Percentiles rank a stretch among this genome's conserved stretches.
Conservation (phyloP, 371 early-diverging fungal species). For the Actinomucor elegans region DNA sequence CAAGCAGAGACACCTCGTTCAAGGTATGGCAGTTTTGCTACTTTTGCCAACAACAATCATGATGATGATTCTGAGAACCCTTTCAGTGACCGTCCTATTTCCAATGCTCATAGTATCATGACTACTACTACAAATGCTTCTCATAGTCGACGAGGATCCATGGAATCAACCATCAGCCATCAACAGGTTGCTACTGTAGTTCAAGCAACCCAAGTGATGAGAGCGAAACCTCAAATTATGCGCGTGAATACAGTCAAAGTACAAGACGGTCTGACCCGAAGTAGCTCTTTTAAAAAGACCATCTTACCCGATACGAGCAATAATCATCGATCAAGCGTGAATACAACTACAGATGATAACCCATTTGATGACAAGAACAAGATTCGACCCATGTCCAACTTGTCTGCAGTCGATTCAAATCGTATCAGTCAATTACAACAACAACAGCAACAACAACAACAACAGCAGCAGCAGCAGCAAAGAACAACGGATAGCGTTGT, state of each 20-base stretch:
- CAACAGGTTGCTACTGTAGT: slow-evolving; percentile 19
- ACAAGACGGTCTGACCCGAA: slow-evolving; percentile 23
- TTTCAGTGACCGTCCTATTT: slow-evolving; percentile 15
- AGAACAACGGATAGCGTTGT: slow-evolving; percentile 33
- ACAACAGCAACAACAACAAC: background rate
- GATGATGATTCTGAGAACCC: slow-evolving; percentile 10
- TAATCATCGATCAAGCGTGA: background rate
- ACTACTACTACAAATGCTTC: slow-evolving; percentile 1
- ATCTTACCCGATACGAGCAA: background rate
- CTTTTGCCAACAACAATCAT: background rate
- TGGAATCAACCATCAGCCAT: slow-evolving; percentile 24
- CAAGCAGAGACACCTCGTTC: slow-evolving; percentile 3
- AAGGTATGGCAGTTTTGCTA: slow-evolving; percentile 12
- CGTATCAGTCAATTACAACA: background rate
- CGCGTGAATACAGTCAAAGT: slow-evolving; percentile 44
- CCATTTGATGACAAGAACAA: slow-evolving; percentile 36
- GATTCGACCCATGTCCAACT: slow-evolving; percentile 2
- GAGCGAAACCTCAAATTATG: slow-evolving; percentile 49
- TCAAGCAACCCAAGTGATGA: slow-evolving; percentile 39
- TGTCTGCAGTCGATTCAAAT: background rate
- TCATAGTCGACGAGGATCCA: slow-evolving; percentile 19
- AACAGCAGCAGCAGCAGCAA: background rate
- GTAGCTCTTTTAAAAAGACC: slow-evolving; percentile 28
- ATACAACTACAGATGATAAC: background rate
- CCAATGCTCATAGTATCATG: slow-evolving; percentile 9